A percentile compares a stretch with the other conserved stretches of the same genome.
Evolutionary conservation across 2,329 filamentous ascomycete species (phyloP).

Genomic region (Venturia effusa): DNA sequence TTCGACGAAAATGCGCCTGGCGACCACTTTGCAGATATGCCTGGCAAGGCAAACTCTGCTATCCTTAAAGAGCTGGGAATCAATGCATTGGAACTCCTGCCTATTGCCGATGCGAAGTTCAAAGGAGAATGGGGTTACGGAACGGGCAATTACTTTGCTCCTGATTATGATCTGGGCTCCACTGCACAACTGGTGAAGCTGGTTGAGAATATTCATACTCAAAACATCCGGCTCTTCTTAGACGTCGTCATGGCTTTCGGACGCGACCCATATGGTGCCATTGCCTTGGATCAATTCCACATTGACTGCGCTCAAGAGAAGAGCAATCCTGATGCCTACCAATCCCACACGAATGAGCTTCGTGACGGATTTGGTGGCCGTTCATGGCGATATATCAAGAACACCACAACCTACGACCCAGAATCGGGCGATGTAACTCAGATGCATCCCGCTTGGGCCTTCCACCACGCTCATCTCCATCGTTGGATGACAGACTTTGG

Average conservation of each 20-base stretch:
- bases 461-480: neutral
- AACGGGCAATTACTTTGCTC: neutral
- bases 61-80: neutral
- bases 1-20: neutral
- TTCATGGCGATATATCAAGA: neutral
- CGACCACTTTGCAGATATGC: neutral
- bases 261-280: neutral
- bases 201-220: neutral
- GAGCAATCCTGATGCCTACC: neutral
- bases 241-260: neutral
- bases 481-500: neutral
- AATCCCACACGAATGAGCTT: neutral
- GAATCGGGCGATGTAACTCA: neutral
- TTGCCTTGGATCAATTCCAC: neutral
- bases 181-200: neutral
- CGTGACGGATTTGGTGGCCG: neutral
- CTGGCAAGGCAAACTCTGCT: neutral
- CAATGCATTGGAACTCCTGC: neutral
- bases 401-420: neutral
- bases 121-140: neutral
- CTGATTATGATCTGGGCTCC: neutral
- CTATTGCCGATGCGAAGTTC: neutral
- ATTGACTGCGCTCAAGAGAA: neutral
- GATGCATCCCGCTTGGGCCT: neutral
- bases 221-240: neutral